Percentiles rank a stretch among this genome's conserved stretches.
Conservation (phyloP, 352 stramenopile genomes). For the Globisporangium ultimum region DNA sequence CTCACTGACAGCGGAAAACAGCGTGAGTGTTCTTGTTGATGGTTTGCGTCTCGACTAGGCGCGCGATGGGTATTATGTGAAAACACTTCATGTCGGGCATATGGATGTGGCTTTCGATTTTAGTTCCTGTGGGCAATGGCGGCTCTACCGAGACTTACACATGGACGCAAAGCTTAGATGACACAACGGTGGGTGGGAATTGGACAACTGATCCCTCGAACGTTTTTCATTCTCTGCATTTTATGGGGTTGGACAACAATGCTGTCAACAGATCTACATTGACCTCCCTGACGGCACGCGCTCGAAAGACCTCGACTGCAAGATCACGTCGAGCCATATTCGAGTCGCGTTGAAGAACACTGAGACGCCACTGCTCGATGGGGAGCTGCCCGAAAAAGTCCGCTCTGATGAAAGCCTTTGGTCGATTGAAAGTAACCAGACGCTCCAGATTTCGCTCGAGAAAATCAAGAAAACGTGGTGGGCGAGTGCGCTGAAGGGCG, state of each 20-base stretch:
- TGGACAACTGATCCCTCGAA: neutral
- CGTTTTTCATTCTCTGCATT: neutral
- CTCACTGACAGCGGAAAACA: constrained; percentile 72
- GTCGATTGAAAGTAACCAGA: constrained; percentile 87
- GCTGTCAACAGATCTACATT: constrained; percentile 61
- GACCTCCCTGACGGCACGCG: constrained; percentile 87
- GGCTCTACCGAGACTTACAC: constrained; percentile 87
- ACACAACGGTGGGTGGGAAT: constrained; percentile 77
- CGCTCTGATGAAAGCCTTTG: constrained; percentile 97
- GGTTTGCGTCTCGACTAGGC: neutral
- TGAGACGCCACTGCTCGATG: constrained; percentile 55
- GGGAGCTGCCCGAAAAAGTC: constrained; percentile 90
- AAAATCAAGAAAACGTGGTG: constrained; percentile 99
- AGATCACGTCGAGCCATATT: constrained; percentile 85
- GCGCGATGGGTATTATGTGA: too few relatives aligned
- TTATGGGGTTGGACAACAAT: too few relatives aligned
- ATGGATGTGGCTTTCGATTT: too few relatives aligned
- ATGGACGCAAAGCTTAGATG: constrained; percentile 98
- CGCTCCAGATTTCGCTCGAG: constrained; percentile 88
- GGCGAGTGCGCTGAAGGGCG: constrained; percentile 89
- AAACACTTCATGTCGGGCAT: too few relatives aligned
- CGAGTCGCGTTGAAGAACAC: constrained; percentile 74
- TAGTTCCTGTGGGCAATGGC: constrained; percentile 90
- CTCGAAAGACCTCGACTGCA: constrained; percentile 89
- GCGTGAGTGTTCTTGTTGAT: constrained; percentile 23